phyloP scores from a whole-genome alignment of 768 basidiomycete genomes.

The Boletus coccyginus region DNA sequence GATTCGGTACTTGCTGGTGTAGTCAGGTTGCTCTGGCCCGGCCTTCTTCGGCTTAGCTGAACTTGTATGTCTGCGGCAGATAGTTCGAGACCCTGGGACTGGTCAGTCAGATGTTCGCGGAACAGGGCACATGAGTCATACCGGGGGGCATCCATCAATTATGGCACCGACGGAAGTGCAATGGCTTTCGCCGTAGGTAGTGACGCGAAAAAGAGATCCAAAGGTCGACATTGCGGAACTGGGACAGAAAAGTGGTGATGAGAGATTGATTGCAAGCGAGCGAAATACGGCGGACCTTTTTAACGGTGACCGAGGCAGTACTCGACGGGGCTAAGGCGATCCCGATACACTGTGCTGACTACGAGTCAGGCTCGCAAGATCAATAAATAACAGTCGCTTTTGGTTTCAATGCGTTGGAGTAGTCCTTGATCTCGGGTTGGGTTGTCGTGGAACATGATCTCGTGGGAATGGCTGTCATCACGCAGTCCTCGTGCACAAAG shows the following conservation, averaged over 20 bases:
- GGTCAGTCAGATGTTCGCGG: constrained; percentile 12
- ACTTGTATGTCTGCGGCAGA: constrained; percentile 82
- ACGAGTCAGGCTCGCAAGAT: not conserved
- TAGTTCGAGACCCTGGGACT: constrained; percentile 72
- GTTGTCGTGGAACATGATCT: not conserved
- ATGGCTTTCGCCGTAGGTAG: constrained; percentile 97
- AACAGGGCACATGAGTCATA: constrained; percentile 37
- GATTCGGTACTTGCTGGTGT: constrained; percentile 69
- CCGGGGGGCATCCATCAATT: constrained; percentile 96
- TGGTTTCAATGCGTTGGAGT: not conserved
- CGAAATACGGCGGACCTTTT: constrained; percentile 18
- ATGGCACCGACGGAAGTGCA: constrained; percentile 97
- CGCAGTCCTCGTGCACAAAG: not conserved
- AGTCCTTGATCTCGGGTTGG: no score
- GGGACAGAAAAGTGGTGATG: constrained; percentile 3
- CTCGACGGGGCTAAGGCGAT: constrained; percentile 21
- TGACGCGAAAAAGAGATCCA: constrained; percentile 88
- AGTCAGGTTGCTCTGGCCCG: constrained; percentile 95
- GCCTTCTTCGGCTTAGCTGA: constrained; percentile 87
- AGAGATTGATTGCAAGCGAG: constrained; percentile 1
- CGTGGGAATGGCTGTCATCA: constrained; percentile 18
- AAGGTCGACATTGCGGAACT: constrained; percentile 81
- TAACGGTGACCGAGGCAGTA: constrained; percentile 23
- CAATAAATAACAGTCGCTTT: not conserved
- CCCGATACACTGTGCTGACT: not conserved